Evolutionary conservation across 352 stramenopile species (phyloP).

Genomic region (Blastocystis sp.): DNA sequence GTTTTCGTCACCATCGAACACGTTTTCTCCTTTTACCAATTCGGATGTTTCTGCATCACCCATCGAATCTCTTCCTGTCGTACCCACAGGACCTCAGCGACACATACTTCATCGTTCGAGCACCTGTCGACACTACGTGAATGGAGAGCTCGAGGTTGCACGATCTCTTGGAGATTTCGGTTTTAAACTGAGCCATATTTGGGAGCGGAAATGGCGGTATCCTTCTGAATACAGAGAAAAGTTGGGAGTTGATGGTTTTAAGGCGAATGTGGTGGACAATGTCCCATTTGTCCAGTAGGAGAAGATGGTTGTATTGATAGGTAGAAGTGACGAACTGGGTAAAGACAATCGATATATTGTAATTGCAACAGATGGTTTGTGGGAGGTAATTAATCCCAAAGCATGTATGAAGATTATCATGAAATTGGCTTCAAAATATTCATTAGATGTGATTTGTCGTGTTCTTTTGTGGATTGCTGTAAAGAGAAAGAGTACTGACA

Average conservation of each 20-base stretch:
- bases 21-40: not conserved
- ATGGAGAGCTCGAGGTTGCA: slow-evolving; percentile 51
- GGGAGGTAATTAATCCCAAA: slow-evolving; percentile 46
- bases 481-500: slow-evolving; percentile 22
- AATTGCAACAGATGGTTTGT: slow-evolving; percentile 45
- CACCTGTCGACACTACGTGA: slow-evolving; percentile 37
- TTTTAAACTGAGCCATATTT: slow-evolving; percentile 1
- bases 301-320: not conserved
- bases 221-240: not conserved
- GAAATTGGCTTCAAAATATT: not conserved
- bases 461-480: slow-evolving; percentile 42
- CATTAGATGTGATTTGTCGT: slow-evolving; percentile 5
- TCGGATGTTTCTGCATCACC: not conserved
- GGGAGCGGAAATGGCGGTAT: slow-evolving; percentile 11
- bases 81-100: not conserved
- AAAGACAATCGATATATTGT: slow-evolving; percentile 19
- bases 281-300: slow-evolving; percentile 15
- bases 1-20: not conserved
- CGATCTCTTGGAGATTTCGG: slow-evolving; percentile 35
- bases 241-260: slow-evolving; percentile 5
- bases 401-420: slow-evolving; percentile 34
- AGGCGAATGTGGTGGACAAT: slow-evolving; percentile 11
- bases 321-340: not conserved
- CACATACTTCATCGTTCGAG: not conserved
- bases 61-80: not conserved